These are phyloP conservation scores for Amanita subjunquillea DNA, from an alignment of 768 basidiomycete species.

Conservation along the genomic window DNA sequence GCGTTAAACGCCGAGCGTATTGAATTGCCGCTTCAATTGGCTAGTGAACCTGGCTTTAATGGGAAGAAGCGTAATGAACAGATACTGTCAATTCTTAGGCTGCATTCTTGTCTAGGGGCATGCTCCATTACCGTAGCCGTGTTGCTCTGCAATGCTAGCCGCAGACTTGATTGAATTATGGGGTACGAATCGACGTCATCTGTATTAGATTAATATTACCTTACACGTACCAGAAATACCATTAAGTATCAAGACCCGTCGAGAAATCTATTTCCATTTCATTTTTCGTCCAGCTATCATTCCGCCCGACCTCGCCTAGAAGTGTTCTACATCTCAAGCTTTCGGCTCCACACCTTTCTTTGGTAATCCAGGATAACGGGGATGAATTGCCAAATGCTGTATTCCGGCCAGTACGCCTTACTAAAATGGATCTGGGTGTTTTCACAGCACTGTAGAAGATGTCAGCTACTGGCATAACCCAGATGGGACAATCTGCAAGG, in stretches of 20 bases:
- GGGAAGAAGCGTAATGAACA: not conserved
- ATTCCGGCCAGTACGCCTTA: slow-evolving; percentile 85
- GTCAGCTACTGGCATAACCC: not conserved
- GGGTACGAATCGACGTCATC: not conserved
- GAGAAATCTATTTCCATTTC: not conserved
- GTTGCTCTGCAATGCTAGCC: not conserved
- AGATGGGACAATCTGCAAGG: not conserved
- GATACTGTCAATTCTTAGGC: not conserved
- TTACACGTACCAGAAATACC: not conserved
- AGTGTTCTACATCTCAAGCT: not conserved
- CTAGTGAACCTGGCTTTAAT: not conserved
- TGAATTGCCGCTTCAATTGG: too few relatives aligned
- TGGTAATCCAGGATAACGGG: slow-evolving; percentile 88
- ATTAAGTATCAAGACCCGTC: too few relatives aligned
- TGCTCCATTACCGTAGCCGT: not conserved
- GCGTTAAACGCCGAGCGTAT: too few relatives aligned
- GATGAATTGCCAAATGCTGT: slow-evolving; percentile 77
- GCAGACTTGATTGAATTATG: not conserved
- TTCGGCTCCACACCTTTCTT: slow-evolving; percentile 48
- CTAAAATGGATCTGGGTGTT: slow-evolving; percentile 84
- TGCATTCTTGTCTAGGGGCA: not conserved
- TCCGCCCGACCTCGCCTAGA: too few relatives aligned
- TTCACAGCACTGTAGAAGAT: slow-evolving; percentile 52
- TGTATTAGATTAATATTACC: not conserved
- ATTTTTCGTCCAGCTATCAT: not conserved